phyloP scores from a whole-genome alignment of 805 yeast genomes.

The Candida boleticola region DNA sequence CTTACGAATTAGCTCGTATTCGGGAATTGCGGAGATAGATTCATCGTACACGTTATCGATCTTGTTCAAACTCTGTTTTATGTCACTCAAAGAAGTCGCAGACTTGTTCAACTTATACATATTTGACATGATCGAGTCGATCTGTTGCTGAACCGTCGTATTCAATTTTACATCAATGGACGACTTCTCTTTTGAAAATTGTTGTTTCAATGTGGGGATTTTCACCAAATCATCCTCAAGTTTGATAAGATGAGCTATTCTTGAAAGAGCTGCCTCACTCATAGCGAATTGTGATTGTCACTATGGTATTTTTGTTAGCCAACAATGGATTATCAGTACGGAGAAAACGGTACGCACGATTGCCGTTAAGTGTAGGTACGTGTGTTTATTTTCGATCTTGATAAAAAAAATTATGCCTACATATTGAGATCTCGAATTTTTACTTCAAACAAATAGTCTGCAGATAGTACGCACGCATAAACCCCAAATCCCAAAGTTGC shows the following conservation, averaged over 20 bases:
- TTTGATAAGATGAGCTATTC: constrained; percentile 38
- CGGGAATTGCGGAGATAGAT: constrained; percentile 56
- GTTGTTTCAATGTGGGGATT: constrained; percentile 51
- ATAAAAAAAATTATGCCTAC: no score
- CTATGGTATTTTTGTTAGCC: constrained; percentile 1
- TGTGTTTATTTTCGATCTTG: no score
- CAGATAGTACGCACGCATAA: no score
- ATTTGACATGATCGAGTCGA: constrained; percentile 52
- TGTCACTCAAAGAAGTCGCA: constrained; percentile 30
- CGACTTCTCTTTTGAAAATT: constrained; percentile 65
- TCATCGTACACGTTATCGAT: constrained; percentile 55
- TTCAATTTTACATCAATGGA: constrained; percentile 73
- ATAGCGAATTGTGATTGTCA: constrained; percentile 13
- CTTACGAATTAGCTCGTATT: constrained; percentile 66
- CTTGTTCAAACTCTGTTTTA: constrained; percentile 37
- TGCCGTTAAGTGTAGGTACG: no score
- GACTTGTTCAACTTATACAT: constrained; percentile 50
- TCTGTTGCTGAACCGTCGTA: constrained; percentile 64
- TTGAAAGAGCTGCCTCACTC: constrained; percentile 41
- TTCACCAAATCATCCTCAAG: constrained; percentile 55
- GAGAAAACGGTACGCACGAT: no score
- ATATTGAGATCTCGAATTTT: no score
- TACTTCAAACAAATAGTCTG: no score
- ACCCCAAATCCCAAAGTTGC: no score
- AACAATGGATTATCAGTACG: no score